phyloP scores from a whole-genome alignment of 257 asterid species.

The Nicotiana tabacum region DNA sequence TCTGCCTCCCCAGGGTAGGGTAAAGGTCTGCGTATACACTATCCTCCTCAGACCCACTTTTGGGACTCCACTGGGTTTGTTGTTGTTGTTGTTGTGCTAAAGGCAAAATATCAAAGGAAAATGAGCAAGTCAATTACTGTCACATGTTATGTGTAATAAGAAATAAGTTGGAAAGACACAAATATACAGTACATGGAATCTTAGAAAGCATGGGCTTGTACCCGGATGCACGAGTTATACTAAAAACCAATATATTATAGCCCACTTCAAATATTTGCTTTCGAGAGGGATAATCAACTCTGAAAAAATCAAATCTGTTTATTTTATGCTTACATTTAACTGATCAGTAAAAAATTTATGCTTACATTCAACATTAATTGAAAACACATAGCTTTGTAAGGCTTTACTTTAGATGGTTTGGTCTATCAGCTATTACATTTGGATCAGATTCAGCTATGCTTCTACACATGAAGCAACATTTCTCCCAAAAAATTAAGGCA shows the following conservation, averaged over 20 bases:
- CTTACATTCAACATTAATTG: not conserved
- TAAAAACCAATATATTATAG: too few species aligned
- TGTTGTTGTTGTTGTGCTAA: not conserved
- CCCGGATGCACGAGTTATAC: not conserved
- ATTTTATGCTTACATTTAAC: not conserved
- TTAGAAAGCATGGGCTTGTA: not conserved
- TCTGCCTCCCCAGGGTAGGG: too few species aligned
- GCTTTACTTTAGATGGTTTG: not conserved
- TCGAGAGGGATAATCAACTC: not conserved
- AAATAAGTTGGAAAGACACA: not conserved
- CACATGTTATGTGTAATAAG: not conserved
- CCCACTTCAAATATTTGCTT: not conserved
- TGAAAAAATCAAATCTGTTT: not conserved
- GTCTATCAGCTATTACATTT: not conserved
- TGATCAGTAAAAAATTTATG: too few species aligned
- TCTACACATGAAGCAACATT: not conserved
- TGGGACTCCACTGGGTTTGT: too few species aligned
- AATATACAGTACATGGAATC: not conserved
- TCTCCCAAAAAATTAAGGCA: not conserved
- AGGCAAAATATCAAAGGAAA: not conserved
- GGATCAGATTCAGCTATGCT: not conserved
- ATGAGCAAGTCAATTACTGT: not conserved
- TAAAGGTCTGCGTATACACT: too few species aligned
- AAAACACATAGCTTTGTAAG: not conserved
- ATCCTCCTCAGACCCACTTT: too few species aligned